These are phyloP conservation scores for Fusarium mangiferae DNA, from an alignment of 2,329 filamentous ascomycete genomes.

Conservation along the genomic window DNA sequence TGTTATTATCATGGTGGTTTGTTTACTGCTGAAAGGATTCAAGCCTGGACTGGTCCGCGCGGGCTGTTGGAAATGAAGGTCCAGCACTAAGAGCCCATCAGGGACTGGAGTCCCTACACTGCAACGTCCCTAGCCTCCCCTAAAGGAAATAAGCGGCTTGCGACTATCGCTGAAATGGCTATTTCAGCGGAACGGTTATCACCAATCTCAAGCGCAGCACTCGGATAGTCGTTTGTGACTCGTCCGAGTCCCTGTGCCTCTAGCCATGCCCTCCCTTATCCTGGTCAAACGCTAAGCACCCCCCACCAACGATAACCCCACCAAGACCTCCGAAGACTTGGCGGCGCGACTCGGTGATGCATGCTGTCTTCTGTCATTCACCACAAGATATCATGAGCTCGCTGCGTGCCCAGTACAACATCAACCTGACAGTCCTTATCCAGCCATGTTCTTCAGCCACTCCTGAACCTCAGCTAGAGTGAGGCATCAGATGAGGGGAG, in stretches of 20 bases:
- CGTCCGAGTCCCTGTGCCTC: constrained; percentile 33
- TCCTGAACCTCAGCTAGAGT: not conserved
- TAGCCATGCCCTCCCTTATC: constrained; percentile 26
- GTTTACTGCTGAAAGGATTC: constrained; percentile 19
- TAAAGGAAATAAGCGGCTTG: constrained; percentile 38
- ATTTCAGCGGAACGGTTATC: constrained; percentile 39
- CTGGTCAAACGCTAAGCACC: constrained; percentile 40
- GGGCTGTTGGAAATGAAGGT: constrained; percentile 39
- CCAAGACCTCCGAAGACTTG: constrained; percentile 40
- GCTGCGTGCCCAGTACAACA: constrained; percentile 2
- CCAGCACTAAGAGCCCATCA: constrained; percentile 30
- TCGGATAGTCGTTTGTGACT: constrained; percentile 40
- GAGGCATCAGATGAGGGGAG: not conserved
- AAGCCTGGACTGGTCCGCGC: constrained; percentile 34
- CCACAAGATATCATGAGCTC: constrained; percentile 6
- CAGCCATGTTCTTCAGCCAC: not conserved
- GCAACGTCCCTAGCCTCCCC: constrained; percentile 12
- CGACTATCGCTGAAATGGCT: constrained; percentile 27
- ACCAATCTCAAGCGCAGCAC: constrained; percentile 45
- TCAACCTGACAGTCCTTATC: not conserved
- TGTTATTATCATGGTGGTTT: constrained; percentile 15
- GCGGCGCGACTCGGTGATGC: constrained; percentile 35
- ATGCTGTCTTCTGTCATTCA: constrained; percentile 18
- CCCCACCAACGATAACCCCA: constrained; percentile 42
- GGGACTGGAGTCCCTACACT: constrained; percentile 31